These are phyloP conservation scores for Colletotrichum spaethianum DNA, from an alignment of 2,329 filamentous ascomycete genomes.

Conservation along the genomic window DNA sequence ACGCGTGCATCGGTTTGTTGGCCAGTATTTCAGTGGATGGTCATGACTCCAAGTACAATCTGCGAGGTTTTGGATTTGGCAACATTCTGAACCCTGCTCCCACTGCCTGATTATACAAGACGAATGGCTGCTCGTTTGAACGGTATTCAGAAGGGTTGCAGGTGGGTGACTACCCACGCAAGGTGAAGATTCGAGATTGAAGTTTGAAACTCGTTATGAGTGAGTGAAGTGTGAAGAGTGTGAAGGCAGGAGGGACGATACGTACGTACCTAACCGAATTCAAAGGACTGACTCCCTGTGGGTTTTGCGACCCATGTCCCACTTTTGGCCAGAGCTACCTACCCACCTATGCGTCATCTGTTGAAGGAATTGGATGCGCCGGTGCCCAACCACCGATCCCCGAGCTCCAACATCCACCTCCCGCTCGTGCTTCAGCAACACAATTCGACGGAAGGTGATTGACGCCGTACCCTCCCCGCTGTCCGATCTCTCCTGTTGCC, in stretches of 20 bases:
- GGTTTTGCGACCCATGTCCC: background rate
- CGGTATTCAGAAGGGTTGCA: too few relatives aligned
- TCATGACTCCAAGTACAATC: background rate
- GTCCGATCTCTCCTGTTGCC: constrained; percentile 1
- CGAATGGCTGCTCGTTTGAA: background rate
- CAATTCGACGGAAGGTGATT: background rate
- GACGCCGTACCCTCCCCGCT: constrained; percentile 1
- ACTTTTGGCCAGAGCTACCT: background rate
- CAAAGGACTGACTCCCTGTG: background rate
- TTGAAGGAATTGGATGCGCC: background rate
- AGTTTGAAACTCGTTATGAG: background rate
- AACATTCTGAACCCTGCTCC: too few relatives aligned
- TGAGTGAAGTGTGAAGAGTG: background rate
- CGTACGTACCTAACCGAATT: too few relatives aligned
- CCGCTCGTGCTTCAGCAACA: background rate
- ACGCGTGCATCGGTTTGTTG: background rate
- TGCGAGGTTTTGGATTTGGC: background rate
- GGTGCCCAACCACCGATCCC: constrained; percentile 15
- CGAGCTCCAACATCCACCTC: constrained; percentile 4
- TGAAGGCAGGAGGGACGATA: background rate
- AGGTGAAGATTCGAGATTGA: background rate
- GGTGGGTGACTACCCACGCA: background rate
- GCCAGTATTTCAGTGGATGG: background rate
- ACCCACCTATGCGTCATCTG: constrained; percentile 4
- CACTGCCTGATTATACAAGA: background rate